Percentiles rank a stretch among this genome's conserved stretches.
Evolutionary conservation across 179 eudicot species (phyloP).

Genomic region (Actinidia polygama): DNA sequence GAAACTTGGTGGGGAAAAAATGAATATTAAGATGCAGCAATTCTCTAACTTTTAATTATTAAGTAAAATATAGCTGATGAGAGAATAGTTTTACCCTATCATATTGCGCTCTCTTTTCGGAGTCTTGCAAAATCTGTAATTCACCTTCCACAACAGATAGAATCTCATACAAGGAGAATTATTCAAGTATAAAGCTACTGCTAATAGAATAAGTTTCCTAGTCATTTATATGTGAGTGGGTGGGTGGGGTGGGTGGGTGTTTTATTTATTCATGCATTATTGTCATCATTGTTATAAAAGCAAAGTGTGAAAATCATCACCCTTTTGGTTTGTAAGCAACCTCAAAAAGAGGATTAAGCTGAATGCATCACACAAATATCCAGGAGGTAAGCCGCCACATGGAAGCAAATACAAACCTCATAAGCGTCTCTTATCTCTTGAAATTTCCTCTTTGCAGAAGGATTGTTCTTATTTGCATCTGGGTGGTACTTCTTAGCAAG

Average conservation of each 20-base stretch:
- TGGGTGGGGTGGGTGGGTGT: neutral
- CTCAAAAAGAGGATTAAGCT: constrained; percentile 20
- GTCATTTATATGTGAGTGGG: neutral
- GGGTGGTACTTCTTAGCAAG: constrained; percentile 95
- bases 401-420: constrained; percentile 60
- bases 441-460: constrained; percentile 86
- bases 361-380: constrained; percentile 13
- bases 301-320: neutral
- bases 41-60: neutral
- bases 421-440: constrained; percentile 97
- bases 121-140: constrained; percentile 72
- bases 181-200: constrained; percentile 3
- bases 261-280: neutral
- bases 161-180: neutral
- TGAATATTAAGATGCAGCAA: neutral
- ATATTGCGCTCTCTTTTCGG: constrained; percentile 76
- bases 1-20: constrained; percentile 15
- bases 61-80: neutral
- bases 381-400: neutral
- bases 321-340: too few species aligned
- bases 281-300: neutral
- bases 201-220: neutral
- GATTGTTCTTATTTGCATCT: constrained; percentile 79
- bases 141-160: constrained; percentile 34
- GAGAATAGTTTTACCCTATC: constrained; percentile 61